Base-by-base conservation (phyloP, 768 basidiomycete species). In the Phanerochaete sordida region DNA sequence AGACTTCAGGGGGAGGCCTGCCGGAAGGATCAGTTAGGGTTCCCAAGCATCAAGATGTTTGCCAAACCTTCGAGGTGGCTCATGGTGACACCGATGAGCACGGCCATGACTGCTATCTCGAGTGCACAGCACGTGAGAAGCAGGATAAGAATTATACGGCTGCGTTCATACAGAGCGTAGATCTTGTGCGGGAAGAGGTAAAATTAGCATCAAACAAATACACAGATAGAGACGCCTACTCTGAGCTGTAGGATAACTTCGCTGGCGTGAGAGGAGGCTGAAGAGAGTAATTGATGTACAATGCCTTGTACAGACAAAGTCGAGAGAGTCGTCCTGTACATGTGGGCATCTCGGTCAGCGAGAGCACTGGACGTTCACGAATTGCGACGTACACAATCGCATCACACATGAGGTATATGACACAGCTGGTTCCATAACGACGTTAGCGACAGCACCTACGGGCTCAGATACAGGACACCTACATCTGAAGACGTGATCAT, bases 1-100 rank as follows among this genome's bases (percentile, higher is more conserved):
- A 1, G 69, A 66, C 19, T 63, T 44, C 16, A 70, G 56, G 3
- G 68, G 65, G 7, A 69, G 52, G 24, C 26, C 69, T 70, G 33
- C 15, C n/a, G 33, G 13, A 6, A 7, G 7, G 33, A 13, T 35
- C 33, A 44, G 52, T 37, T 19, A 43, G 8, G 5, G 12, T 24
- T 39, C 4, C 23, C 21, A 26, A 19, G 7, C 7, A 13, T 35
- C 31, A 35, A 45, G 26, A 60, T 19, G 56, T 21, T 16, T 7
- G 21, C 16, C 44, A n/a, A 26, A 58, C 63, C 46, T 47, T 60
- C 39, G n/a, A 65, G 58, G 24, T 60, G 58, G 12, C 30, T 26
- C 51, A 62, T 62, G 13, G 61, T 65, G 33, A 65, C 16, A 2
- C 33, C 61, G 23, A 65, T 48, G 7, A 65, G 54, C 3, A 62